Conservation (phyloP, 352 stramenopile genomes). For the Pythium aristosporum region DNA sequence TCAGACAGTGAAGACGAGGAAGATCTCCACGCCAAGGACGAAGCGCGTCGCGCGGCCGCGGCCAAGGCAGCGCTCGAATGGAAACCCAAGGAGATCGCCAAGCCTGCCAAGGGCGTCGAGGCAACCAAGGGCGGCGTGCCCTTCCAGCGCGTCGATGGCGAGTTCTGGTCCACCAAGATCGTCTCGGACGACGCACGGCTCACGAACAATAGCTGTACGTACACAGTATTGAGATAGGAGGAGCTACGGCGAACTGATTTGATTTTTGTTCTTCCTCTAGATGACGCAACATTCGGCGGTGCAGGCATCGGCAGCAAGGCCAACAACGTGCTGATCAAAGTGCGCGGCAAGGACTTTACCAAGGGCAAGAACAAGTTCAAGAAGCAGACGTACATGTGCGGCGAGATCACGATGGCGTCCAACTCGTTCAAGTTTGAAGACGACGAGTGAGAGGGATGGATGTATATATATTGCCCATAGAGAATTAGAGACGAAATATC, state of each 20-base stretch:
- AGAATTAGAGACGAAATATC: conserved; percentile 8
- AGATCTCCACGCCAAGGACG: conserved; percentile 73
- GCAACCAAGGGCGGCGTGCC: conserved; percentile 92
- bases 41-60: conserved; percentile 65
- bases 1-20: conserved; percentile 48
- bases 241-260: background rate
- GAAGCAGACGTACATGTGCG: conserved; percentile 94
- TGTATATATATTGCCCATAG: conserved; percentile 22
- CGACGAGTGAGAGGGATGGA: conserved; percentile 17
- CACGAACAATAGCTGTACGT: conserved; percentile 96
- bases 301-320: conserved; percentile 96
- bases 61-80: conserved; percentile 89
- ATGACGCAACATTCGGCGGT: conserved; percentile 95
- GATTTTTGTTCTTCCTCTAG: conserved; percentile 17
- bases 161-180: conserved; percentile 93
- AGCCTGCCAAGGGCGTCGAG: conserved; percentile 42
- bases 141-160: conserved; percentile 98
- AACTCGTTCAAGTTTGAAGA: conserved; percentile 94
- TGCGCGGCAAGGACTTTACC: conserved; percentile 99
- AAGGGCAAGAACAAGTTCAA: conserved; percentile 99
- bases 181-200: conserved; percentile 84
- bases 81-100: conserved; percentile 90
- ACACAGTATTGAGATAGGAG: background rate
- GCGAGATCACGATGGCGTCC: conserved; percentile 91
- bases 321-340: conserved; percentile 96